phyloP scores from a whole-genome alignment of 805 yeast genomes.

The Pichia nanzhaoensis region DNA sequence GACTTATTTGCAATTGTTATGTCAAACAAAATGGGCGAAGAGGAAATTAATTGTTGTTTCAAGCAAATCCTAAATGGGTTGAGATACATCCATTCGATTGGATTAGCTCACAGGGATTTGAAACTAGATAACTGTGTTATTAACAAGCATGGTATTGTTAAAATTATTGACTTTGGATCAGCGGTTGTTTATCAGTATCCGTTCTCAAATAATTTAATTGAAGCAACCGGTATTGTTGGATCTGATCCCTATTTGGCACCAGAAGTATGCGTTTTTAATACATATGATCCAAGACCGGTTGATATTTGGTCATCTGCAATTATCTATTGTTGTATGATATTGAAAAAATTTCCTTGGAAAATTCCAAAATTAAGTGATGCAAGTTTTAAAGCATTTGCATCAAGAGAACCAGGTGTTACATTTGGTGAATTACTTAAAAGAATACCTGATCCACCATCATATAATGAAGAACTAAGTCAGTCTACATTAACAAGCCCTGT shows the following conservation, averaged over 20 bases:
- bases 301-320: conserved; percentile 93
- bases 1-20: conserved; percentile 92
- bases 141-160: conserved; percentile 73
- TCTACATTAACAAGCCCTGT: conserved; percentile 2
- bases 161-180: conserved; percentile 88
- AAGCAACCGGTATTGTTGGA: conserved; percentile 80
- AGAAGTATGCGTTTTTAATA: conserved; percentile 75
- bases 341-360: conserved; percentile 92
- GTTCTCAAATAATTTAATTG: conserved; percentile 61
- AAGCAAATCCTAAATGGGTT: conserved; percentile 80
- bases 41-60: conserved; percentile 83
- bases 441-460: conserved; percentile 43
- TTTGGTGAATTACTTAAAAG: conserved; percentile 54
- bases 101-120: conserved; percentile 86
- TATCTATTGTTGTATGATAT: conserved; percentile 85
- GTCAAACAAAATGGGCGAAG: conserved; percentile 79
- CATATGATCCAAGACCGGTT: conserved; percentile 87
- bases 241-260: conserved; percentile 90
- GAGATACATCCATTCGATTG: conserved; percentile 73
- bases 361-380: conserved; percentile 77
- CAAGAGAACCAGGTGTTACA: conserved; percentile 62
- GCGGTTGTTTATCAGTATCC: conserved; percentile 91
- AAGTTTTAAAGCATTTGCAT: conserved; percentile 76
- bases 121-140: conserved; percentile 91
- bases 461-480: conserved; percentile 15